Base-by-base conservation (phyloP, 148 eudicot species). In the Vaccinium darrowii region DNA sequence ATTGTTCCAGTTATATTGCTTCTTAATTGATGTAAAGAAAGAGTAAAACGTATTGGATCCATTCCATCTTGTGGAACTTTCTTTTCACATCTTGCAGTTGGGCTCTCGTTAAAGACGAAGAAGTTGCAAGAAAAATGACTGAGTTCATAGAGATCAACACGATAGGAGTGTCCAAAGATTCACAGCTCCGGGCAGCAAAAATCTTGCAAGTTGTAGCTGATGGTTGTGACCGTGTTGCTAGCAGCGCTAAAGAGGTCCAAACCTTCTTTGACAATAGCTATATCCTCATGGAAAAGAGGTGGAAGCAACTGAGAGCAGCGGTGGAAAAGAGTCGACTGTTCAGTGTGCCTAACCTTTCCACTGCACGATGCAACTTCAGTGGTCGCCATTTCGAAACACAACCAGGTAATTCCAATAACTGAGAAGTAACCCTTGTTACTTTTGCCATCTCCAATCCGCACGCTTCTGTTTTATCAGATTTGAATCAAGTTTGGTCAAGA, bases 161-260 rank as follows among this genome's bases (percentile, higher is more conserved):
- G 84, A 97, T 97, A 25, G 99, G 99, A 6, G 98, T 97, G 83
- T 95, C 99, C 5, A 95, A 92, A 85, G 99, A 97, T 84, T 95
- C 99, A 18, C 99, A 97, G 84, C 81, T 95, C 57, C 98, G 99
- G 67, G 98, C 98, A 78, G 94, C 99, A 43, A 95, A 92, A 84
- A 91, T 97, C 75, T 86, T 97, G 86, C 92, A 94, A 87, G 91
- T 89, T 16, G 90, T 97, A 65, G 87, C 95, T 3, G 95, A 94
- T 81, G 87, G 90, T 87, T 85, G 86, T 84, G 92, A 89, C 19
- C 87, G 77, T 30, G 80, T 5, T 76, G 80, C 74, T 43, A 76
- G 79, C 47, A 71, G 84, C 16, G 19, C 58, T 30, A 80, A 86
- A 16, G 78, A 80, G 19, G 82, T 77, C 19, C 83, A 88, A 0